Percentiles rank a stretch among this genome's conserved stretches.
phyloP scores from a whole-genome alignment of 352 stramenopile species.

The Phytophthora uliginosa region DNA sequence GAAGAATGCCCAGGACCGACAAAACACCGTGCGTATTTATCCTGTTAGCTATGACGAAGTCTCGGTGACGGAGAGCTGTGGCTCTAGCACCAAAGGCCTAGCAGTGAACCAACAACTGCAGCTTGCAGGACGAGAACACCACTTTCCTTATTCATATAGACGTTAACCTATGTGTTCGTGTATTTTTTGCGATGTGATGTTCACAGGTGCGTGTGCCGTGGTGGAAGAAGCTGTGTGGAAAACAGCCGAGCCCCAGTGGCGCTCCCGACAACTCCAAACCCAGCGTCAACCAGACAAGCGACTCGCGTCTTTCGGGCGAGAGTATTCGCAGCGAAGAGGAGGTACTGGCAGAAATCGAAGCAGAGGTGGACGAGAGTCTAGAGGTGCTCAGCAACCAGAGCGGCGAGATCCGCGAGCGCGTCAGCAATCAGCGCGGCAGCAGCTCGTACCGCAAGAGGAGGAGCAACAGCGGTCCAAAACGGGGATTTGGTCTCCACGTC shows the following conservation, averaged over 20 bases:
- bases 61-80: constrained; percentile 25
- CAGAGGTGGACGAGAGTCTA: constrained; percentile 83
- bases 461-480: constrained; percentile 36
- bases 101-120: constrained; percentile 1
- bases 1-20: constrained; percentile 68
- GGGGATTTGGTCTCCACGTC: constrained; percentile 76
- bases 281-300: constrained; percentile 61
- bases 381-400: constrained; percentile 83
- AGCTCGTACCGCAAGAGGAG: constrained; percentile 37
- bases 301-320: constrained; percentile 59
- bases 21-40: constrained; percentile 81
- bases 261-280: constrained; percentile 41
- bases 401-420: constrained; percentile 59
- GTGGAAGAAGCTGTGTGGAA: constrained; percentile 43
- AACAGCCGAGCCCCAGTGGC: constrained; percentile 20
- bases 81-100: constrained; percentile 22
- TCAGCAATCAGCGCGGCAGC: constrained; percentile 47
- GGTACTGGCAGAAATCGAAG: constrained; percentile 75
- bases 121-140: constrained; percentile 21
- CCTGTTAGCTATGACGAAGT: constrained; percentile 40
- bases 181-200: constrained; percentile 14
- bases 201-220: constrained; percentile 33
- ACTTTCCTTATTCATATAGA: constrained; percentile 35
- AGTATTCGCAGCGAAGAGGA: constrained; percentile 75
- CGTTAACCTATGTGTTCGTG: constrained; percentile 14